phyloP scores from a whole-genome alignment of 2,329 filamentous ascomycete genomes.

The Clarireedia homoeocarpa region DNA sequence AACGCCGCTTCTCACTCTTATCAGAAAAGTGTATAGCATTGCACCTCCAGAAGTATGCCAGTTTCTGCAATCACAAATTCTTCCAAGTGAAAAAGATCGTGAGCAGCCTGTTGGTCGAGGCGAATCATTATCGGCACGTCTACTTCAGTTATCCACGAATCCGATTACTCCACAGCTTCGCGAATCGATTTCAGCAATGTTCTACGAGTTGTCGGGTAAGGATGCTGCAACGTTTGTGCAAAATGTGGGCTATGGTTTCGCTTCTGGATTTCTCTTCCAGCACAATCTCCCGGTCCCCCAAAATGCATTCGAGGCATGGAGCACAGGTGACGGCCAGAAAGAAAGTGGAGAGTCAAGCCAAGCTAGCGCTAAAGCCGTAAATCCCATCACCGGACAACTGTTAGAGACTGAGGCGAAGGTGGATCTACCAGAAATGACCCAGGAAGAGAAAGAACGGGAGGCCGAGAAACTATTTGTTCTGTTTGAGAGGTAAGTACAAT shows the following conservation, averaged over 20 bases:
- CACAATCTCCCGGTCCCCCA: slow-evolving; percentile 73
- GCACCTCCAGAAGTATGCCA: slow-evolving; percentile 56
- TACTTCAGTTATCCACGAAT: slow-evolving; percentile 72
- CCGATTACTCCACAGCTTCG: slow-evolving; percentile 64
- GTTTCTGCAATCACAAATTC: slow-evolving; percentile 56
- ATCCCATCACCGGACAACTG: slow-evolving; percentile 27
- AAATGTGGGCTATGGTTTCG: slow-evolving; percentile 92
- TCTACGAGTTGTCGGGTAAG: slow-evolving; percentile 81
- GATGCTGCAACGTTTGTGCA: slow-evolving; percentile 74
- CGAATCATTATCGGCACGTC: slow-evolving; percentile 62
- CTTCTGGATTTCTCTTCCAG: slow-evolving; percentile 80
- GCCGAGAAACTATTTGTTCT: slow-evolving; percentile 29
- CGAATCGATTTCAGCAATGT: slow-evolving; percentile 65
- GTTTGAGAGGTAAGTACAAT: slow-evolving; percentile 25
- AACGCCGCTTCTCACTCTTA: slow-evolving; percentile 65
- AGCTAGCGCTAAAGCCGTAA: slow-evolving; percentile 18
- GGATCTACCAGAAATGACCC: slow-evolving; percentile 66
- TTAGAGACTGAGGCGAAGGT: slow-evolving; percentile 29
- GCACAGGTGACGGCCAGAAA: slow-evolving; percentile 19
- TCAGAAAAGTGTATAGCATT: slow-evolving; percentile 62
- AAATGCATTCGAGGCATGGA: slow-evolving; percentile 50
- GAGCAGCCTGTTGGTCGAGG: slow-evolving; percentile 69
- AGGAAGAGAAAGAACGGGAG: slow-evolving; percentile 86
- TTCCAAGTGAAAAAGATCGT: slow-evolving; percentile 73
- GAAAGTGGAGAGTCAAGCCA: slow-evolving; percentile 22